Evolutionary conservation across 1,284 basidiomycete genomes (phyloP), one percentile per base, ranked within the genome.

Genomic region (Erythrobasidium hasegawianum): DNA sequence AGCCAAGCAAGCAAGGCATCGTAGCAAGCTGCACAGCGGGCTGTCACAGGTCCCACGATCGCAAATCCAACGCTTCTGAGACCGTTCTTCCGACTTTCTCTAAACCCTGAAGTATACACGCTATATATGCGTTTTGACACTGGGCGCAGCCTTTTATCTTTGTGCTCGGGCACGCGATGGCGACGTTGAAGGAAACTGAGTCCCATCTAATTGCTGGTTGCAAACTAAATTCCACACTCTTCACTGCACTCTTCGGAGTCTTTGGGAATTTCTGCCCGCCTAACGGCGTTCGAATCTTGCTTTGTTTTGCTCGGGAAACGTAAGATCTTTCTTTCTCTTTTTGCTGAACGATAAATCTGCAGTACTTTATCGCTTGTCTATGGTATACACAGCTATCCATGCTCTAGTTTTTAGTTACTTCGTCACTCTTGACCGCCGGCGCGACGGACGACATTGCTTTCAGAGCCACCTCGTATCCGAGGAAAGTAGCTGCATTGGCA

Each of bases 401-500:
- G 16, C 43, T 47, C 43, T 47, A 47, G 43, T 47, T n/a, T 20
- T 53, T 53, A 8, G 14, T 16, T 9, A 53, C 26, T 9, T 53
- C 50, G 9, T 53, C 50, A 5, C 5, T 11, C 26, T 22, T 53
- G 9, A 29, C 18, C 5, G 50, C 22, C 26, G 62, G 62, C 5
- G 62, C 62, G 3, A 52, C 62, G 10, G 53, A 57, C 24, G 53
- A 55, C 55, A 65, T 49, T 10, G 55, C 56, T 41, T 65, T 65
- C 13, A 65, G 53, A 41, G 64, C 62, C 5, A 64, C n/a, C 47
- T 71, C 68, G 33, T 68, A 61, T 83, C 89, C 80, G 74, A 93
- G 87, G 81, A 95, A 95, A 59, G 91, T 93, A n/a, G 91, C 92
- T 57, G 91, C 92, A 77, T 95, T 95, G 27, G 92, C 91, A 5